Evolutionary conservation across 768 basidiomycete species (phyloP).

Genomic region (Hericium erinaceus): DNA sequence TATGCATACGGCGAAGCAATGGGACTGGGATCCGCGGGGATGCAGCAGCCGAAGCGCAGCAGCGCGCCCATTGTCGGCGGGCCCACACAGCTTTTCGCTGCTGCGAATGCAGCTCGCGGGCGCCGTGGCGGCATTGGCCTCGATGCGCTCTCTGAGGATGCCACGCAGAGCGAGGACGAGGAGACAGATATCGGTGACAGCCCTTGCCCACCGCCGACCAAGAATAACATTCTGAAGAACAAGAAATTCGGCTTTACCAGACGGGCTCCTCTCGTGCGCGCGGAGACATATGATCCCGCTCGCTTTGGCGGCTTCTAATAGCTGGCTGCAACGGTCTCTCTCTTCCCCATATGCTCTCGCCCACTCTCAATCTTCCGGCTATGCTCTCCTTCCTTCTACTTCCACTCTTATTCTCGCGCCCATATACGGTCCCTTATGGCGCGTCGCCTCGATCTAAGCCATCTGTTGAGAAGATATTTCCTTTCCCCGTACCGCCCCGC

Average conservation of each 20-base stretch:
- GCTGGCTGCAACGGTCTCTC: not conserved
- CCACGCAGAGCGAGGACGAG: constrained; percentile 61
- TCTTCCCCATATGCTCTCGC: not conserved
- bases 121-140: constrained; percentile 42
- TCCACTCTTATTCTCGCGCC: not conserved
- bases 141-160: constrained; percentile 60
- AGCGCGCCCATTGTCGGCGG: constrained; percentile 45
- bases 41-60: constrained; percentile 48
- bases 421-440: not conserved
- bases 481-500: not conserved
- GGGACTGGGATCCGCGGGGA: constrained; percentile 23
- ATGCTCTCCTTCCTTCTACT: too few relatives aligned
- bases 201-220: constrained; percentile 77
- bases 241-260: constrained; percentile 40
- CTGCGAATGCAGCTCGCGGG: constrained; percentile 57
- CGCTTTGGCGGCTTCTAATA: constrained; percentile 30
- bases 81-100: constrained; percentile 46
- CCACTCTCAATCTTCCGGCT: not conserved
- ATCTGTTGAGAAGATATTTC: not conserved
- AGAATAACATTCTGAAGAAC: constrained; percentile 42
- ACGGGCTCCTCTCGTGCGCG: constrained; percentile 37
- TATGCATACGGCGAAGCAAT: constrained; percentile 83
- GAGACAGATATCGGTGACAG: constrained; percentile 77
- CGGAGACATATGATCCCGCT: constrained; percentile 62
- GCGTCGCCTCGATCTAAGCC: not conserved